Evolutionary conservation across 495 filamentous ascomycete species (phyloP).

Genomic region (Melanomma pulvis-pyrius): DNA sequence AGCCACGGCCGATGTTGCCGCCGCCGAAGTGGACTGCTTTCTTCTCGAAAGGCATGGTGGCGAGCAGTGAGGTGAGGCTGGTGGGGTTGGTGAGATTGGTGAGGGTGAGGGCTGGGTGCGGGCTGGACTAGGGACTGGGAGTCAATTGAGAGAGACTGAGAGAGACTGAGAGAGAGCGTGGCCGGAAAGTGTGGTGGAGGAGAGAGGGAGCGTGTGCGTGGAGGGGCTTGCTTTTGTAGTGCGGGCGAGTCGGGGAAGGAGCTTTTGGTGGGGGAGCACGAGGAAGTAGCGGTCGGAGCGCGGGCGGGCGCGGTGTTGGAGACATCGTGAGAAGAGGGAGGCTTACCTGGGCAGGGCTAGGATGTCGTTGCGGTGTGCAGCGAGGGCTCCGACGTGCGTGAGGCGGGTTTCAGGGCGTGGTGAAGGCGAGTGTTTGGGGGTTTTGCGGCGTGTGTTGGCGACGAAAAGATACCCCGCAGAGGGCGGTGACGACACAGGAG

Average conservation of each 20-base stretch:
- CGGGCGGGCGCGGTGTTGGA: background rate
- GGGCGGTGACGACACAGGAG: slow-evolving; percentile 19
- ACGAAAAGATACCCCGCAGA: slow-evolving; percentile 8
- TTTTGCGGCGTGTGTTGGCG: slow-evolving; percentile 19
- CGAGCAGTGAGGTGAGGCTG: background rate
- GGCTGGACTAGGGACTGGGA: background rate
- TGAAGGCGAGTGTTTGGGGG: slow-evolving; percentile 10
- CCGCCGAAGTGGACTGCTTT: slow-evolving; percentile 93
- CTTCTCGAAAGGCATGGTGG: slow-evolving; percentile 51
- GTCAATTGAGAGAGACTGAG: slow-evolving; percentile 11
- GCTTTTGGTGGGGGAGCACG: background rate
- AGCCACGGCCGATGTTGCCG: slow-evolving; percentile 76
- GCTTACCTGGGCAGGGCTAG: slow-evolving; percentile 17
- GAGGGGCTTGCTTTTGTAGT: background rate
- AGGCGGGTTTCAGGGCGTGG: background rate
- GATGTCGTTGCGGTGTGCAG: slow-evolving; percentile 14
- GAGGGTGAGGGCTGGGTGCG: background rate
- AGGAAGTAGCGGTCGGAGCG: background rate
- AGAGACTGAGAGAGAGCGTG: background rate
- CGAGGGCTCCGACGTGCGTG: background rate
- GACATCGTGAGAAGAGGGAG: background rate
- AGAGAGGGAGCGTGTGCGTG: background rate
- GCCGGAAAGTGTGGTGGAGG: background rate
- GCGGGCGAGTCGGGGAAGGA: background rate
- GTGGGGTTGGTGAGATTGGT: background rate